phyloP scores from a whole-genome alignment of 78 protist genomes.

The Capsaspora owczarzaki region DNA sequence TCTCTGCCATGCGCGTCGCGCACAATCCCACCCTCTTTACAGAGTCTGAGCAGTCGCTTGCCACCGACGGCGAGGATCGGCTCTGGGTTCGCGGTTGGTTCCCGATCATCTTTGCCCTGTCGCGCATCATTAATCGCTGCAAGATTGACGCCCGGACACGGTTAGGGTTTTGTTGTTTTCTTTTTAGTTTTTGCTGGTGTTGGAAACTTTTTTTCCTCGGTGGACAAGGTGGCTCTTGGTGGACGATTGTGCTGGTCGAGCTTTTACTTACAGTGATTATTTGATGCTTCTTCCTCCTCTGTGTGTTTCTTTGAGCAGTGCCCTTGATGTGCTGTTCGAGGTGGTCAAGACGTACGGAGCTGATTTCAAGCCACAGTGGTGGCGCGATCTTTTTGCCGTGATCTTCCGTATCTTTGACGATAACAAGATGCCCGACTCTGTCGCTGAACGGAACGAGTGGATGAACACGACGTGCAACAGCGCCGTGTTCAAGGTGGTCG shows the following conservation, averaged over 20 bases:
- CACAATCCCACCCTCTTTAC: constrained; percentile 9
- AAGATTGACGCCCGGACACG: constrained; percentile 49
- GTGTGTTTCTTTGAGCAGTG: constrained; percentile 11
- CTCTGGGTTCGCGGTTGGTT: constrained; percentile 31
- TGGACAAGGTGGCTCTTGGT: too few species aligned
- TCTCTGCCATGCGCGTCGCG: constrained; percentile 1
- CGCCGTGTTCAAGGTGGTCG: constrained; percentile 11
- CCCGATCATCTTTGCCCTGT: constrained; percentile 51
- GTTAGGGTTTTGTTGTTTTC: neutral
- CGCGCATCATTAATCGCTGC: constrained; percentile 25
- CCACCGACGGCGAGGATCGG: neutral
- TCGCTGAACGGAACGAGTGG: constrained; percentile 20
- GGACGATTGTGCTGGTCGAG: too few species aligned
- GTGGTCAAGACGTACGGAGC: constrained; percentile 49
- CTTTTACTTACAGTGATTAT: too few species aligned
- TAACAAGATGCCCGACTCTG: constrained; percentile 26
- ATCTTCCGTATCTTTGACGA: constrained; percentile 83
- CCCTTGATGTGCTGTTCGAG: constrained; percentile 59
- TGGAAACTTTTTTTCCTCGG: too few species aligned
- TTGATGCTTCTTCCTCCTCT: too few species aligned
- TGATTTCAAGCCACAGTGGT: constrained; percentile 44
- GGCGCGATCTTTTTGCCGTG: constrained; percentile 77
- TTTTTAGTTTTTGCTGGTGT: neutral
- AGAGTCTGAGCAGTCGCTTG: neutral
- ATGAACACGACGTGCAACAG: constrained; percentile 26